Percentiles rank a stretch among this genome's conserved stretches.
Evolutionary conservation across 768 basidiomycete species (phyloP).

Genomic region (Pleurotus giganteus): DNA sequence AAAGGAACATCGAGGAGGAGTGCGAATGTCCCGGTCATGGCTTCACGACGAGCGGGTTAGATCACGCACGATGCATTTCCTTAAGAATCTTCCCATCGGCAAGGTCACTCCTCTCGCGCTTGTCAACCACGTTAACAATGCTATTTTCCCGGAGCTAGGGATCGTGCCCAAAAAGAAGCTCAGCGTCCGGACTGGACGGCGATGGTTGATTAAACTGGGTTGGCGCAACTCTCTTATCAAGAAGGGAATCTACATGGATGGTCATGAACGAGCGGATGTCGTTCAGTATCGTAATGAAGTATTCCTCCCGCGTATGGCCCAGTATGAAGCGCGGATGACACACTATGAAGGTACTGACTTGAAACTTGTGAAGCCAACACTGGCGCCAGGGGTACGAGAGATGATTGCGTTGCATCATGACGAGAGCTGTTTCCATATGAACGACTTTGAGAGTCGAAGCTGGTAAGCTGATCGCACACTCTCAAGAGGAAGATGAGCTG

Average conservation of each 20-base stretch:
- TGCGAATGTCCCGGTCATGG: slow-evolving; percentile 10
- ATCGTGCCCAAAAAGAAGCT: slow-evolving; percentile 24
- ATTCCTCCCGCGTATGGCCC: slow-evolving; percentile 26
- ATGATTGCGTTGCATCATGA: slow-evolving; percentile 29
- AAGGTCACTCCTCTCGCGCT: slow-evolving; percentile 27
- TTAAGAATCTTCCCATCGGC: slow-evolving; percentile 21
- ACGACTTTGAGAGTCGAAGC: slow-evolving; percentile 20
- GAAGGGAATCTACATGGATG: slow-evolving; percentile 37
- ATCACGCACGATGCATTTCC: slow-evolving; percentile 15
- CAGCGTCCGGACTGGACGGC: slow-evolving; percentile 28
- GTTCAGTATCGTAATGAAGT: slow-evolving; percentile 25
- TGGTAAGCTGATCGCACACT: slow-evolving; percentile 3
- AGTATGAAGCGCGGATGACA: slow-evolving; percentile 22
- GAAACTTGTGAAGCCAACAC: slow-evolving; percentile 16
- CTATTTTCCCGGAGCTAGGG: slow-evolving; percentile 28
- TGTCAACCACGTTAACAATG: slow-evolving; percentile 21
- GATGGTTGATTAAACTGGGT: slow-evolving; percentile 35
- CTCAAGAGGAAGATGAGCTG: slow-evolving; percentile 11
- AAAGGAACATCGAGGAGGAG: slow-evolving; percentile 22
- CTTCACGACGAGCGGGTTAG: slow-evolving; percentile 23
- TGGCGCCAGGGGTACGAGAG: slow-evolving; percentile 20
- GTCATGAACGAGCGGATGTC: slow-evolving; percentile 35
- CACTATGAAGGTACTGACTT: slow-evolving; percentile 20
- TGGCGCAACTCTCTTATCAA: slow-evolving; percentile 24
- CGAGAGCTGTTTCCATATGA: slow-evolving; percentile 27